Evolutionary conservation across 1,139 yeast genomes (phyloP).

Genomic region (Nakaseomyces delphensis): DNA sequence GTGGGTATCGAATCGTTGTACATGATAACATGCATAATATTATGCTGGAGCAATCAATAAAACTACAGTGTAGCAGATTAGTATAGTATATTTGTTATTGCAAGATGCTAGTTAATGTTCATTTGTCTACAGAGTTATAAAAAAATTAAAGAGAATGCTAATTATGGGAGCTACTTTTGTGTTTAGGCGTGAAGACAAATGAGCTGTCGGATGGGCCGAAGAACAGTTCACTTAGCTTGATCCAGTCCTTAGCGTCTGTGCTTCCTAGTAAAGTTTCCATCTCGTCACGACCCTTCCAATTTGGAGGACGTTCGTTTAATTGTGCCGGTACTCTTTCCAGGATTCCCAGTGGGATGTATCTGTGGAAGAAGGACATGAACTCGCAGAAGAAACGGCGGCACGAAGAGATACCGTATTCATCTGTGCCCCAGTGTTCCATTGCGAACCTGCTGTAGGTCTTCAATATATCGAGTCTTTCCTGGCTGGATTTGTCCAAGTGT

Average conservation of each 20-base stretch:
- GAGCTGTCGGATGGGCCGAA: conserved; percentile 72
- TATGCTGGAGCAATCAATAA: no score
- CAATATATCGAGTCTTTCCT: conserved; percentile 74
- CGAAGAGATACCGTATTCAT: conserved; percentile 82
- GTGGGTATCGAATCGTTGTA: background rate
- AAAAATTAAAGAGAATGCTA: background rate
- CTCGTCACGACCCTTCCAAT: conserved; percentile 92
- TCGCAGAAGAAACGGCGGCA: conserved; percentile 92
- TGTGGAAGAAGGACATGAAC: conserved; percentile 83
- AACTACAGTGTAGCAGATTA: no score
- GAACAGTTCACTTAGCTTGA: conserved; percentile 92
- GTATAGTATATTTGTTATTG: no score
- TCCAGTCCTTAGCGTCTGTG: conserved; percentile 85
- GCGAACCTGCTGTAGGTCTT: conserved; percentile 68
- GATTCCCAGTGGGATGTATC: conserved; percentile 91
- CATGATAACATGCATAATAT: background rate
- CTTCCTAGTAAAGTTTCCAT: conserved; percentile 84
- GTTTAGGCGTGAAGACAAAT: conserved; percentile 84
- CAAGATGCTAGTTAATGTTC: no score
- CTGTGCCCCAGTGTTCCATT: conserved; percentile 96
- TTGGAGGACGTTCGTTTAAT: conserved; percentile 87
- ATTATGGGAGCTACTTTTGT: conserved; percentile 72
- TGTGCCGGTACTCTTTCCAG: conserved; percentile 82
- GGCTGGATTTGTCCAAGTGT: conserved; percentile 81
- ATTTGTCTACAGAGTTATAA: no score